Evolutionary conservation across 2,329 filamentous ascomycete species (phyloP).

Genomic region (Emmonsiellopsis sp.): DNA sequence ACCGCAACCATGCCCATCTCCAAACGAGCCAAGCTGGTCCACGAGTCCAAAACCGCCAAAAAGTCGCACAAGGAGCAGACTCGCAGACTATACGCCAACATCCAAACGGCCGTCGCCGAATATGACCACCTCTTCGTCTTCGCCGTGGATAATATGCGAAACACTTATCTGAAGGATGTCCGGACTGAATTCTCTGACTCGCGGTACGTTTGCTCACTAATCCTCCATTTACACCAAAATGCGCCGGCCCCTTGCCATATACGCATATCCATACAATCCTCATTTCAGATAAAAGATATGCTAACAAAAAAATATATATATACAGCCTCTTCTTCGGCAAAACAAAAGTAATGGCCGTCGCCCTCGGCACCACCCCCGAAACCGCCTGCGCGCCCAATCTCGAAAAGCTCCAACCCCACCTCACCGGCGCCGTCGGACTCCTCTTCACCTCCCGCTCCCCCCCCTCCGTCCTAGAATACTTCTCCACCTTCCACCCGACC

Average conservation of each 20-base stretch:
- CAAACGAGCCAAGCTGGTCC: conserved; percentile 80
- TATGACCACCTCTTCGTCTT: conserved; percentile 94
- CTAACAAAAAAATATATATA: not conserved
- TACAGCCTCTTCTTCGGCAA: conserved; percentile 92
- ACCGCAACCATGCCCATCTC: conserved; percentile 76
- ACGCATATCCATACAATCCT: no score
- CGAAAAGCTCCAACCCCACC: conserved; percentile 58
- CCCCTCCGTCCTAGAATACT: conserved; percentile 60
- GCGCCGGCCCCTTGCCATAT: conserved; percentile 10
- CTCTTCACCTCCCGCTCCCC: conserved; percentile 77
- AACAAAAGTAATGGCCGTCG: conserved; percentile 97
- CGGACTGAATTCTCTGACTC: conserved; percentile 75
- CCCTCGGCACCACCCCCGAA: conserved; percentile 68
- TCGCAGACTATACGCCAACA: conserved; percentile 76
- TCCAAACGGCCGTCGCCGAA: conserved; percentile 73
- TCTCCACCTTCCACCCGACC: conserved; percentile 60
- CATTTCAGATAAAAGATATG: not conserved
- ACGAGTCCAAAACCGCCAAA: conserved; percentile 85
- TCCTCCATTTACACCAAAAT: conserved; percentile 2
- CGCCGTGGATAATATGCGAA: conserved; percentile 93
- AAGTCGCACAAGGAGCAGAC: conserved; percentile 85
- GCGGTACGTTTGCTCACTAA: conserved; percentile 47
- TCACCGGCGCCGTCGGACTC: conserved; percentile 77
- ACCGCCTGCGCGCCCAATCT: conserved; percentile 75
- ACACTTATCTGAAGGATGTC: conserved; percentile 88